Evolutionary conservation across 495 filamentous ascomycete genomes (phyloP).

Genomic region (Penicillium macrosclerotiorum): DNA sequence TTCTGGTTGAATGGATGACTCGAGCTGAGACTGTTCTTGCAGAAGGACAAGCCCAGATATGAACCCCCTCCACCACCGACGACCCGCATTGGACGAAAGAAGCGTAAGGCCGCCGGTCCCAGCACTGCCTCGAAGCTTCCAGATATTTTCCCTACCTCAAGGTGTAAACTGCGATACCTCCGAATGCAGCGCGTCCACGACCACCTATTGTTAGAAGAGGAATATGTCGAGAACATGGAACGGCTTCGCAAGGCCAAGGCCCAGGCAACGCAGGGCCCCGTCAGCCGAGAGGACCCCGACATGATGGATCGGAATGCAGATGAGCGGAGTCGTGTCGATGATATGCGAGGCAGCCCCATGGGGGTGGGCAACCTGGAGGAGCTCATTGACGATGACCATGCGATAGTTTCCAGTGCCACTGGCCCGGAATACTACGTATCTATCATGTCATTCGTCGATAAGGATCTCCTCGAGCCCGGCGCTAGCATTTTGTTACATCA

Average conservation of each 20-base stretch:
- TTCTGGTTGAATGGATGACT: background rate
- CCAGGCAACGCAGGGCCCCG: constrained; percentile 63
- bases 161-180: constrained; percentile 94
- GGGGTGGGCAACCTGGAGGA: constrained; percentile 97
- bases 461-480: constrained; percentile 94
- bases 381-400: constrained; percentile 99
- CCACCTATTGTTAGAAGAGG: constrained; percentile 93
- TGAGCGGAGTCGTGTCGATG: constrained; percentile 92
- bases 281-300: constrained; percentile 39
- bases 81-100: constrained; percentile 96
- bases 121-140: constrained; percentile 94
- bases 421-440: constrained; percentile 99
- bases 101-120: constrained; percentile 88
- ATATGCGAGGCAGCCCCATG: constrained; percentile 99
- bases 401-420: constrained; percentile 95
- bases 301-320: constrained; percentile 77
- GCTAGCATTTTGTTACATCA: constrained; percentile 95
- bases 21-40: constrained; percentile 18
- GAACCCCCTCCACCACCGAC: constrained; percentile 96
- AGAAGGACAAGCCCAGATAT: constrained; percentile 99
- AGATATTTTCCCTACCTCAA: constrained; percentile 86
- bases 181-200: constrained; percentile 99
- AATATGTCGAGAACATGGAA: constrained; percentile 99
- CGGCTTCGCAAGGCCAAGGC: constrained; percentile 88
- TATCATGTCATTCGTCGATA: constrained; percentile 99